Conservation (phyloP, 768 basidiomycete genomes). For the Paxillus rubicundulus region DNA sequence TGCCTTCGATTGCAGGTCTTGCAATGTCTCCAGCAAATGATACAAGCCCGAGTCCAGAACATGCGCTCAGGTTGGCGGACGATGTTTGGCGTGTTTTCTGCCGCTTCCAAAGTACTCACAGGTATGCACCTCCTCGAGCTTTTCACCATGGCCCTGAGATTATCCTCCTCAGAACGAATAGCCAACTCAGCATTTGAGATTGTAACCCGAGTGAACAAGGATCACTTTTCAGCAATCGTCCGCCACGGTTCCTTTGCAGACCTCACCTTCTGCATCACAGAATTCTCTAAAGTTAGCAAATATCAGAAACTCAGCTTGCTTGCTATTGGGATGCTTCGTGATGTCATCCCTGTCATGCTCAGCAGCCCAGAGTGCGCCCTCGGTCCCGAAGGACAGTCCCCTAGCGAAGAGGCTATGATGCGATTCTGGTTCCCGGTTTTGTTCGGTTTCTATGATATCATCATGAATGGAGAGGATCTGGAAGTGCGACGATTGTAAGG, state of each 20-base stretch:
- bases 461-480: slow-evolving; percentile 99
- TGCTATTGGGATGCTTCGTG: slow-evolving; percentile 95
- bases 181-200: slow-evolving; percentile 95
- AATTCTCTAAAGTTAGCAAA: slow-evolving; percentile 99
- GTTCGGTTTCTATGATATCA: slow-evolving; percentile 98
- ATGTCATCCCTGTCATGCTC: slow-evolving; percentile 90
- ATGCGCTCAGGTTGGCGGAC: slow-evolving; percentile 98
- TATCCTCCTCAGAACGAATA: slow-evolving; percentile 64
- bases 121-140: slow-evolving; percentile 42
- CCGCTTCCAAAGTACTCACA: slow-evolving; percentile 89
- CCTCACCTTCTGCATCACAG: slow-evolving; percentile 94
- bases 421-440: slow-evolving; percentile 96
- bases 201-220: slow-evolving; percentile 84
- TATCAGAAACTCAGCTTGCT: slow-evolving; percentile 97
- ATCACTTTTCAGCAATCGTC: slow-evolving; percentile 90
- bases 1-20: slow-evolving; percentile 59
- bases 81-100: slow-evolving; percentile 98
- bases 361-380: slow-evolving; percentile 67
- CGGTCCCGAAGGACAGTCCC: slow-evolving; percentile 30
- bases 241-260: slow-evolving; percentile 94
- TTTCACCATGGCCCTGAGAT: neutral
- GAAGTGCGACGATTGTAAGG: slow-evolving; percentile 95
- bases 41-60: slow-evolving; percentile 91
- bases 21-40: slow-evolving; percentile 98
- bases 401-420: slow-evolving; percentile 84